phyloP scores from a whole-genome alignment of 2,329 filamentous ascomycete species.

The Metarhizium guizhouense region DNA sequence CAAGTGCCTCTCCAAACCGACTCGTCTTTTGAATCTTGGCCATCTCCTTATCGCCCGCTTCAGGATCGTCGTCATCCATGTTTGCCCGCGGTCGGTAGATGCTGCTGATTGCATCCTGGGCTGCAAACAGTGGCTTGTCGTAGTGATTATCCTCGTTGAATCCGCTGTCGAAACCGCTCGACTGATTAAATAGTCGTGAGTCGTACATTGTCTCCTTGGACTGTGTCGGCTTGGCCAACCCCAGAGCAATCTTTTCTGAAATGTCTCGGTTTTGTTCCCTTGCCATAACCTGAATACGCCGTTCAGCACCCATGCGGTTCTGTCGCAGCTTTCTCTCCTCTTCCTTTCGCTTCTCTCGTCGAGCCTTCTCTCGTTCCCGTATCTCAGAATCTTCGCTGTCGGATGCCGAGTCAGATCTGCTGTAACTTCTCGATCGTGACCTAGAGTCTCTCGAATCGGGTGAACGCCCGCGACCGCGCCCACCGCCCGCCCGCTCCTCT shows the following conservation, averaged over 20 bases:
- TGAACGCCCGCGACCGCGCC: slow-evolving; percentile 32
- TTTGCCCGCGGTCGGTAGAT: slow-evolving; percentile 81
- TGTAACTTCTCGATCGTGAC: slow-evolving; percentile 38
- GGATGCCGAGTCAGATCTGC: slow-evolving; percentile 39
- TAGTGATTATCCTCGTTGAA: slow-evolving; percentile 98
- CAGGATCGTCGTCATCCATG: slow-evolving; percentile 69
- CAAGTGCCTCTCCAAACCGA: slow-evolving; percentile 77
- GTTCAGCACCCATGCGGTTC: slow-evolving; percentile 90
- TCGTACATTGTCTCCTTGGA: slow-evolving; percentile 95
- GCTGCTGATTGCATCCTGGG: slow-evolving; percentile 86
- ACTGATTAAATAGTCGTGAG: slow-evolving; percentile 88
- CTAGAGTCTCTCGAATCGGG: slow-evolving; percentile 30
- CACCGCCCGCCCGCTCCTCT: slow-evolving; percentile 59
- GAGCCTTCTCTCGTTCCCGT: slow-evolving; percentile 66
- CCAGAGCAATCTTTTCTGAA: slow-evolving; percentile 90
- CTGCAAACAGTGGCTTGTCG: slow-evolving; percentile 93
- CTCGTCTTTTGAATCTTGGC: slow-evolving; percentile 78
- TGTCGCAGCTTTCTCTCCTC: slow-evolving; percentile 86
- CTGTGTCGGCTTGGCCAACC: slow-evolving; percentile 88
- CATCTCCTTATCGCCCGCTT: slow-evolving; percentile 72
- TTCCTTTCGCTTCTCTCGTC: slow-evolving; percentile 70
- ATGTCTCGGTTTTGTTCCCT: slow-evolving; percentile 95
- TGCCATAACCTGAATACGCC: slow-evolving; percentile 84
- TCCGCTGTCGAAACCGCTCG: slow-evolving; percentile 78
- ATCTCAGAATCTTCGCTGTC: slow-evolving; percentile 60